These are phyloP conservation scores for Dictyostelium purpureum DNA, from an alignment of 78 protist genomes.

Conservation along the genomic window DNA sequence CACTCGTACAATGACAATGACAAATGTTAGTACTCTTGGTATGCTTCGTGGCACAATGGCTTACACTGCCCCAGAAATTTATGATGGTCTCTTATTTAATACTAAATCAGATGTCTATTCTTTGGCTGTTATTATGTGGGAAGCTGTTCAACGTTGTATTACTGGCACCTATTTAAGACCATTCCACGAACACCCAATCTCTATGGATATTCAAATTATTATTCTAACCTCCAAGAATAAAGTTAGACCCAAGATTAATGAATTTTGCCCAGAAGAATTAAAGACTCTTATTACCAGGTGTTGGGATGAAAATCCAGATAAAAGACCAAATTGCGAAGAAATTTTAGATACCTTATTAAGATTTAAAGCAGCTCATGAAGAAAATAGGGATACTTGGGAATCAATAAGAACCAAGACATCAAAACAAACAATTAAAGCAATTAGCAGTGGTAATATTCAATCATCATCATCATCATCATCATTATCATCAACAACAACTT, in stretches of 20 bases:
- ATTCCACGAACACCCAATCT: slow-evolving; percentile 72
- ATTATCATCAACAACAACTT: background rate
- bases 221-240: slow-evolving; percentile 64
- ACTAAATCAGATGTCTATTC: slow-evolving; percentile 80
- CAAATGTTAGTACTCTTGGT: slow-evolving; percentile 66
- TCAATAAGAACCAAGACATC: slow-evolving; percentile 19
- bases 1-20: slow-evolving; percentile 74
- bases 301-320: slow-evolving; percentile 54
- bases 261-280: slow-evolving; percentile 31
- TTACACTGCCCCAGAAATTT: slow-evolving; percentile 81
- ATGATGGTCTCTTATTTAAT: slow-evolving; percentile 65
- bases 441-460: background rate
- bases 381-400: slow-evolving; percentile 48
- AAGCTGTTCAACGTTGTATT: slow-evolving; percentile 43
- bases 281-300: slow-evolving; percentile 20
- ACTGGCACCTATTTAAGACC: slow-evolving; percentile 48
- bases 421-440: slow-evolving; percentile 2
- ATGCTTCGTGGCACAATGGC: slow-evolving; percentile 83
- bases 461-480: background rate
- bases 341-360: background rate
- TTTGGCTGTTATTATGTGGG: slow-evolving; percentile 77
- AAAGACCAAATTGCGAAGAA: slow-evolving; percentile 22
- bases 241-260: slow-evolving; percentile 57
- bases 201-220: slow-evolving; percentile 75
- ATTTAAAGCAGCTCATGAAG: slow-evolving; percentile 1